Conservation (phyloP, 352 stramenopile species). For the Globisporangium echinulatum region DNA sequence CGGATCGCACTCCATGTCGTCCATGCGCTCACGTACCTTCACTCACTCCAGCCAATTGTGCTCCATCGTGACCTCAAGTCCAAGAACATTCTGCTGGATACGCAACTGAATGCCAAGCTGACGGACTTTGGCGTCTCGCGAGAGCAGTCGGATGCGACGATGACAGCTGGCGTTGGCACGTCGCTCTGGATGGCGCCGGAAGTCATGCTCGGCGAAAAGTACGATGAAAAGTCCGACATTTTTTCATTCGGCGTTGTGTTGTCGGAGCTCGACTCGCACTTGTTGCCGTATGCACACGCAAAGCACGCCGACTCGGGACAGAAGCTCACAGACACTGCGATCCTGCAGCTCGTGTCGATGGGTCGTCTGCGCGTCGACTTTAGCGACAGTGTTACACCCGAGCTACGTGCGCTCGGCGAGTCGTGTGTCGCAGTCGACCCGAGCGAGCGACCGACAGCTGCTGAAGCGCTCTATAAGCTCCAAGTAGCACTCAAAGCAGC, state of each 20-base stretch:
- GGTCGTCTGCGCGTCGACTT: constrained; percentile 33
- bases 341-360: constrained; percentile 31
- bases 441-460: constrained; percentile 22
- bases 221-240: constrained; percentile 40
- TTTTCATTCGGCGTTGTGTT: constrained; percentile 49
- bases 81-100: constrained; percentile 32
- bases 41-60: constrained; percentile 36
- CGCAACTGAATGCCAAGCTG: constrained; percentile 39
- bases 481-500: constrained; percentile 17
- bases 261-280: constrained; percentile 38
- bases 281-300: constrained; percentile 25
- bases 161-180: constrained; percentile 42
- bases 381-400: constrained; percentile 16
- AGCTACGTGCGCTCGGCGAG: constrained; percentile 21
- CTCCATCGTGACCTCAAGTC: constrained; percentile 34
- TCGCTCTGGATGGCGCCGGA: constrained; percentile 53
- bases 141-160: constrained; percentile 27
- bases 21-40: constrained; percentile 38
- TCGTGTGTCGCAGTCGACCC: constrained; percentile 32
- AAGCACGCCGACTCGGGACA: constrained; percentile 20
- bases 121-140: constrained; percentile 53
- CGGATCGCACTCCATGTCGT: constrained; percentile 40
- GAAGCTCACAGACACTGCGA: constrained; percentile 25
- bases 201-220: constrained; percentile 37
- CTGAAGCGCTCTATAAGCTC: constrained; percentile 28